Conservation (phyloP, 208 protist species). For the Trichomonas tenax region DNA sequence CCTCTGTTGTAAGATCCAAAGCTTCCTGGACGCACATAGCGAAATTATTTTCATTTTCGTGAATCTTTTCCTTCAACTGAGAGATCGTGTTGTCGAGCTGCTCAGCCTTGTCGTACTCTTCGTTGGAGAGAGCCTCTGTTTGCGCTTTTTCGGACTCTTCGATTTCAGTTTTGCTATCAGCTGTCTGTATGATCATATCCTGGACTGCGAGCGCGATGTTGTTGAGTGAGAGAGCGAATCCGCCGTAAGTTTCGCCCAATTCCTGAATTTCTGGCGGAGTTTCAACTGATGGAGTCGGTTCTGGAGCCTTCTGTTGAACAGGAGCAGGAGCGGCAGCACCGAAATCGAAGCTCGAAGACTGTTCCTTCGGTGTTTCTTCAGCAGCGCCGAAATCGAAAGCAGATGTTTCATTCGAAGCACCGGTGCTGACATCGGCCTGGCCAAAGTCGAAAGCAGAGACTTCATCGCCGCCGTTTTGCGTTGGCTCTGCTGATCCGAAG, state of each 20-base stretch:
- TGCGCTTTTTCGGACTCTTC: not conserved
- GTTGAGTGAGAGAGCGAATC: not conserved
- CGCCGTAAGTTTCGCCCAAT: not conserved
- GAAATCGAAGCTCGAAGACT: not conserved
- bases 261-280: not conserved
- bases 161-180: not conserved
- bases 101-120: not conserved
- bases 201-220: not conserved
- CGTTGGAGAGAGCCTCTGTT: not conserved
- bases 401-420: not conserved
- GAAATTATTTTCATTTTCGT: not conserved
- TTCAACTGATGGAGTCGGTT: not conserved
- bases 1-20: not conserved
- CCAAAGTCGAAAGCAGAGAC: not conserved
- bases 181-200: too few species aligned
- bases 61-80: not conserved
- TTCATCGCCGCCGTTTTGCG: not conserved
- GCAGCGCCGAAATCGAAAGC: not conserved
- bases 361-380: not conserved
- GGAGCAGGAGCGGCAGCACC: not conserved
- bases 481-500: not conserved
- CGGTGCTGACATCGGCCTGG: not conserved
- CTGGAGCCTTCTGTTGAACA: not conserved
- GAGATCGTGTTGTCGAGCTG: not conserved
- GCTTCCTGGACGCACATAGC: not conserved